A percentile compares a stretch with the other conserved stretches of the same genome.
phyloP scores from a whole-genome alignment of 495 filamentous ascomycete species.

The Podospora fimiseda region DNA sequence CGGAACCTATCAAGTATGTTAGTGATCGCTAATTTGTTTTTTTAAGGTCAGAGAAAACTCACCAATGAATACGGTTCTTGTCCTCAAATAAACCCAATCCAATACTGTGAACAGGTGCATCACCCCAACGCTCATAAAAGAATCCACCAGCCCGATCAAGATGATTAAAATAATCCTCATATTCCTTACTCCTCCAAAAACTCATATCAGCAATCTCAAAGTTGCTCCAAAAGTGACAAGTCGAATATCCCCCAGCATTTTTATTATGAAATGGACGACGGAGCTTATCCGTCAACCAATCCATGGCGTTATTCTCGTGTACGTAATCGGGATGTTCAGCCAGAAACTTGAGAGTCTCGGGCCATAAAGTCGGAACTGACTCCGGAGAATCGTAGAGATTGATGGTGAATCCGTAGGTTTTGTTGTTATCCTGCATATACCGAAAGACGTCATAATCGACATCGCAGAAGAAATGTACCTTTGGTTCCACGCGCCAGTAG shows the following conservation, averaged over 20 bases:
- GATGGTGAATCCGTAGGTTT: constrained; percentile 98
- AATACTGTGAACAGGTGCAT: constrained; percentile 95
- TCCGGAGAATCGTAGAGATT: constrained; percentile 89
- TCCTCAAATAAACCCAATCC: constrained; percentile 94
- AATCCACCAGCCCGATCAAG: constrained; percentile 92
- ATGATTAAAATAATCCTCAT: constrained; percentile 95
- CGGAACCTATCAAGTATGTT: constrained; percentile 67
- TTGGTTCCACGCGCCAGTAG: constrained; percentile 99
- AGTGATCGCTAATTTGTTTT: constrained; percentile 6
- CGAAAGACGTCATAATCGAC: constrained; percentile 98
- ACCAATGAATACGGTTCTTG: constrained; percentile 90
- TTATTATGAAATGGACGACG: constrained; percentile 72
- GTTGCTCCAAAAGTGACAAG: constrained; percentile 99
- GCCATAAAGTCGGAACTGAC: constrained; percentile 88
- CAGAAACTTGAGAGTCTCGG: constrained; percentile 83
- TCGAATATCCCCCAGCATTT: constrained; percentile 86
- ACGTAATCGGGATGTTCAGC: constrained; percentile 76
- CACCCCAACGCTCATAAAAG: constrained; percentile 98
- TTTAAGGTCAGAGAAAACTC: constrained; percentile 30
- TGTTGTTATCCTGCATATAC: constrained; percentile 95
- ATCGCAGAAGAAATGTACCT: constrained; percentile 99
- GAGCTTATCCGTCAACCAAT: constrained; percentile 75
- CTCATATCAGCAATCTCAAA: constrained; percentile 95
- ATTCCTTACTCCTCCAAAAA: constrained; percentile 88
- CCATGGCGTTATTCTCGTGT: constrained; percentile 74